phyloP scores from a whole-genome alignment of 768 basidiomycete genomes.

The Suillus clintonianus region DNA sequence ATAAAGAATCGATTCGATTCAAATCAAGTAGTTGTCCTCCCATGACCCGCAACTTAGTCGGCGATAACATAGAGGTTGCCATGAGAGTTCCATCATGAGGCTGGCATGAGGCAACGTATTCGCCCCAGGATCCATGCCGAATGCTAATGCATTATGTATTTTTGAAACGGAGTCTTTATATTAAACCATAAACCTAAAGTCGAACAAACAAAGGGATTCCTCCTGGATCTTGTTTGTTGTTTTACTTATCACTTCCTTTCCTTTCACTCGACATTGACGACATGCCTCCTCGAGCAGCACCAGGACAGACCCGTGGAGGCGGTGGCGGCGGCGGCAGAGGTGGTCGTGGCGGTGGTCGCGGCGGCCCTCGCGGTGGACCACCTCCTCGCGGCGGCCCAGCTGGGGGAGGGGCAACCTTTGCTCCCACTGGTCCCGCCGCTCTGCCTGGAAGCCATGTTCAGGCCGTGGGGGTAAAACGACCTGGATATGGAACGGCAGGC shows the following conservation, averaged over 20 bases:
- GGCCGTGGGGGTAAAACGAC: slow-evolving; percentile 69
- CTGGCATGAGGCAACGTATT: background rate
- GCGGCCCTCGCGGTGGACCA: slow-evolving; percentile 14
- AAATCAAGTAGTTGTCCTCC: background rate
- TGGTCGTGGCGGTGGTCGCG: slow-evolving; percentile 24
- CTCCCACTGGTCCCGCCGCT: slow-evolving; percentile 29
- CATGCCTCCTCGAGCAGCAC: slow-evolving; percentile 45
- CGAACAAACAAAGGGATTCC: background rate
- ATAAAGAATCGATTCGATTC: background rate
- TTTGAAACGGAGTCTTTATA: slow-evolving; percentile 1
- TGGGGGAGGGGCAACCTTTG: slow-evolving; percentile 18
- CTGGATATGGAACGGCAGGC: slow-evolving; percentile 63
- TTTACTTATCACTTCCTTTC: background rate
- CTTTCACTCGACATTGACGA: background rate
- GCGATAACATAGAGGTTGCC: background rate
- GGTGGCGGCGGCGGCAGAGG: slow-evolving; percentile 34
- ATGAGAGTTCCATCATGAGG: background rate
- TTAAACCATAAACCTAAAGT: background rate
- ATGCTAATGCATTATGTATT: background rate
- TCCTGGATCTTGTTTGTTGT: slow-evolving; percentile 9
- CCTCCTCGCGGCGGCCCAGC: slow-evolving; percentile 15
- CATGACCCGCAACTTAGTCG: background rate
- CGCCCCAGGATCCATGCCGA: background rate
- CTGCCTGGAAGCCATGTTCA: slow-evolving; percentile 39
- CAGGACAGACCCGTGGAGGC: slow-evolving; percentile 30